Base-by-base conservation (phyloP, 1,284 basidiomycete genomes). In the Porodaedalea pini region DNA sequence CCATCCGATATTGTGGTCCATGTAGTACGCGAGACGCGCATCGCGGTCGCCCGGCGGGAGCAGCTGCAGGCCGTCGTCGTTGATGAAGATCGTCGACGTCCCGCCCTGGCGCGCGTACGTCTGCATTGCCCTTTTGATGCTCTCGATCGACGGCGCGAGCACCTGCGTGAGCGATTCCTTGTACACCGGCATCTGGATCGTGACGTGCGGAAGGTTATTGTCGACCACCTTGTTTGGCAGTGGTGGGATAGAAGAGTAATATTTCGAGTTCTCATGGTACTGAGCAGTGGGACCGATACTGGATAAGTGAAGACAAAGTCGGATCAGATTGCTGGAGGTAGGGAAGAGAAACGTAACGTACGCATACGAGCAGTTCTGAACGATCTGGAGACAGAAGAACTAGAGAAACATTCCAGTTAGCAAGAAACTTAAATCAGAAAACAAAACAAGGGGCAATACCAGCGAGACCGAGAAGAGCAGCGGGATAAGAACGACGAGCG, bases 61-160 rank as follows among this genome's bases (percentile, higher is more conserved):
- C 3, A 83, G 63, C 66, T 85, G 81, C 60, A 87, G 69, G 53
- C 91, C 92, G 67, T 92, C 88, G 60, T 92, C 89, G 64, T 89
- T 86, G 19, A 92, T 75, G 56, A 92, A 78, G 64, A 92, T 90
- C 19, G 80, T 72, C 3, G 86, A 89, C 0, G 86, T 86, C 8
- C 90, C 90, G 21, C 89, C 90, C 66, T 92, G 89, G 0, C 88
- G 77, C 19, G 89, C 88, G 66, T 92, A 92, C 1, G 88, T 91
- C 66, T 88, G 88, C 83, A 93, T 92, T 0, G 90, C 91, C 68
- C 83, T 85, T 72, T 93, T 92, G 60, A 94, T 71, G 0, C 87
- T 91, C 61, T 82, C 80, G 41, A 93, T 82, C 0, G 90, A 92
- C 0, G 88, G 90, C 4, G 29, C 17, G 56, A 51, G 44, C 17